Evolutionary conservation across 1,284 basidiomycete species (phyloP).

Genomic region (Phellopilus nigrolimitatus): DNA sequence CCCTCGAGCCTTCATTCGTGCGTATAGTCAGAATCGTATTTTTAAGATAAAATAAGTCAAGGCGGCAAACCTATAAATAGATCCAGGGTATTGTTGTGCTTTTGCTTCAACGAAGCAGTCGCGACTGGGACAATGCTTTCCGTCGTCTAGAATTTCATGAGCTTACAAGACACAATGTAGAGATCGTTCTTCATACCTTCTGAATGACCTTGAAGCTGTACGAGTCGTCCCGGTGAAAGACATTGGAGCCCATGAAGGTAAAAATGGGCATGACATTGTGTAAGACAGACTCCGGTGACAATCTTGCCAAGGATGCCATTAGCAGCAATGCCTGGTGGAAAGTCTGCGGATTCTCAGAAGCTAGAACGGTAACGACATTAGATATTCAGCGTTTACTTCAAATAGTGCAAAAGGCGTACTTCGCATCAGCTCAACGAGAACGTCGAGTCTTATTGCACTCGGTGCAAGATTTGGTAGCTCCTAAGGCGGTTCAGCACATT

Average conservation of each 20-base stretch:
- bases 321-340: slow-evolving; percentile 93
- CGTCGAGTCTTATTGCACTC: slow-evolving; percentile 63
- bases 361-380: slow-evolving; percentile 35
- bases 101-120: slow-evolving; percentile 66
- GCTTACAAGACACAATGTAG: not conserved
- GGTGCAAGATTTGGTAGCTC: slow-evolving; percentile 44
- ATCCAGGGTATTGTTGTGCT: slow-evolving; percentile 48
- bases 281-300: slow-evolving; percentile 87
- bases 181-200: slow-evolving; percentile 47
- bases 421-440: slow-evolving; percentile 83
- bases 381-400: slow-evolving; percentile 2
- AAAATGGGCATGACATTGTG: slow-evolving; percentile 99
- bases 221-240: slow-evolving; percentile 94
- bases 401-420: slow-evolving; percentile 40
- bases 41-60: not conserved
- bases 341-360: slow-evolving; percentile 88
- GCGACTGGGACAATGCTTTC: slow-evolving; percentile 93
- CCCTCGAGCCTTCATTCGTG: slow-evolving; percentile 40
- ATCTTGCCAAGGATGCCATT: slow-evolving; percentile 77
- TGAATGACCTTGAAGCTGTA: slow-evolving; percentile 96
- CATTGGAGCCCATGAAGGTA: slow-evolving; percentile 97
- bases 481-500: slow-evolving; percentile 25
- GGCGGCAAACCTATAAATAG: slow-evolving; percentile 47
- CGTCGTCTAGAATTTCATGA: slow-evolving; percentile 60
- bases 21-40: not conserved